Evolutionary conservation across 768 basidiomycete species (phyloP), one percentile per base, ranked within the genome.

Genomic region (Termitomyces sp.): DNA sequence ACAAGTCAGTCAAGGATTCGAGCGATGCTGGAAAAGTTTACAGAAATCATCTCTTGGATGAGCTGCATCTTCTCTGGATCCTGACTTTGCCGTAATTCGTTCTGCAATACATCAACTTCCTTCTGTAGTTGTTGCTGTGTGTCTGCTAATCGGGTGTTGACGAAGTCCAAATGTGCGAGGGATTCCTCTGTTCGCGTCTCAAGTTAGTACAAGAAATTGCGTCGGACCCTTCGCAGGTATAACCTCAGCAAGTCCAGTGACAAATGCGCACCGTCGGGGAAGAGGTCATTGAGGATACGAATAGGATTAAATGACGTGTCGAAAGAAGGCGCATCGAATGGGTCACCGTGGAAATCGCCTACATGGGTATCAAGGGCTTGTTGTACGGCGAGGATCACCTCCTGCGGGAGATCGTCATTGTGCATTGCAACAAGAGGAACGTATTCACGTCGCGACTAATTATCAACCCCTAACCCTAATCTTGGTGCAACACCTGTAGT

Each of bases 1-100:
- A 32, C 20, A 16, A 28, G 30, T 48, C 16, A 52, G 43, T 43
- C 38, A 28, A 28, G 10, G 28, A 12, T 43, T 23, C 13, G 3
- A 30, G 5, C 28, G 14, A 30, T 9, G 43, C 61, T 18, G 38
- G 44, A 14, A 1, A 26, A 12, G 1, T 84, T 59, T 63, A 98
- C 96, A 23, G 90, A 94, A 56, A 99, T 98, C 84, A 97, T 93
- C 71, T 93, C 93, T 71, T 98, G 97, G 35, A 97, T 94, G 54
- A 87, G 75, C 56, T 89, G 86, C 90, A 98, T 95, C 64, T 86
- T 81, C 56, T 84, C 83, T n/a, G 90, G 91, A 72, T 95, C 90
- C 70, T 96, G 94, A 64, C 91, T 89, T 13, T 73, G 75, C 64
- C 79, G 79, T 56, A 98, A 74, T 68, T 92, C 86, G 28, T 73